Conservation (phyloP, 768 basidiomycete species). For the Lactarius evosmus region DNA sequence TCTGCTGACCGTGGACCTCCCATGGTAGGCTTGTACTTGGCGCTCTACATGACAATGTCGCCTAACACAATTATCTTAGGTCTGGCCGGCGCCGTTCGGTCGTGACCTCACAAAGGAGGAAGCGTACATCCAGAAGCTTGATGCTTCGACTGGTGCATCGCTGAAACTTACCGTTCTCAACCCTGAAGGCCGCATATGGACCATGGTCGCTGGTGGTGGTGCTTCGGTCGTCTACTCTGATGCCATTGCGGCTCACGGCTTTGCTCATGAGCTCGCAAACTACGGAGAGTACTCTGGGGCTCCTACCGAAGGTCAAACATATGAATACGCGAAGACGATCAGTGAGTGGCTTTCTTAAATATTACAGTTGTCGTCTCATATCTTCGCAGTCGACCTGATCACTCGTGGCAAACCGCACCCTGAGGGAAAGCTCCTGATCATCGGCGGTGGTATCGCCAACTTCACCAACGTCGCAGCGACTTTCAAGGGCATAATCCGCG, state of each 20-base stretch:
- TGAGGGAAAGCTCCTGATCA: slow-evolving; percentile 97
- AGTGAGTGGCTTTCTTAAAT: slow-evolving; percentile 44
- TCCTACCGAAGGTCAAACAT: slow-evolving; percentile 96
- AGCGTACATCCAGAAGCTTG: slow-evolving; percentile 98
- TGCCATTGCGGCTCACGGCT: slow-evolving; percentile 89
- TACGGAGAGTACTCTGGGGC: slow-evolving; percentile 99
- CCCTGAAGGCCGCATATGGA: slow-evolving; percentile 94
- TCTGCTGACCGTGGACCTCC: slow-evolving; percentile 94
- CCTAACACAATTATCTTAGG: slow-evolving; percentile 36
- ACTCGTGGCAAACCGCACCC: slow-evolving; percentile 81
- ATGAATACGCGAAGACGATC: slow-evolving; percentile 99
- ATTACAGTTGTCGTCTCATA: slow-evolving; percentile 15
- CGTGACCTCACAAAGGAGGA: slow-evolving; percentile 98
- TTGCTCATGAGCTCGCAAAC: slow-evolving; percentile 96
- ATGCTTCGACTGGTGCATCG: slow-evolving; percentile 94
- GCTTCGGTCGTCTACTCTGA: slow-evolving; percentile 67
- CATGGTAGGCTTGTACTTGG: slow-evolving; percentile 55
- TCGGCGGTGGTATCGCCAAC: slow-evolving; percentile 99
- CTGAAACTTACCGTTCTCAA: slow-evolving; percentile 98
- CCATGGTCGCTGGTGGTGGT: slow-evolving; percentile 99
- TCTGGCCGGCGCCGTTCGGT: slow-evolving; percentile 93
- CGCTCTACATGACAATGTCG: not conserved
- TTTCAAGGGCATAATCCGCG: slow-evolving; percentile 99
- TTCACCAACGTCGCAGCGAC: slow-evolving; percentile 99
- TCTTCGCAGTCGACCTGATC: slow-evolving; percentile 75